Percentiles rank a stretch among this genome's conserved stretches.
phyloP scores from a whole-genome alignment of 768 basidiomycete genomes.

The Serendipita sp. region DNA sequence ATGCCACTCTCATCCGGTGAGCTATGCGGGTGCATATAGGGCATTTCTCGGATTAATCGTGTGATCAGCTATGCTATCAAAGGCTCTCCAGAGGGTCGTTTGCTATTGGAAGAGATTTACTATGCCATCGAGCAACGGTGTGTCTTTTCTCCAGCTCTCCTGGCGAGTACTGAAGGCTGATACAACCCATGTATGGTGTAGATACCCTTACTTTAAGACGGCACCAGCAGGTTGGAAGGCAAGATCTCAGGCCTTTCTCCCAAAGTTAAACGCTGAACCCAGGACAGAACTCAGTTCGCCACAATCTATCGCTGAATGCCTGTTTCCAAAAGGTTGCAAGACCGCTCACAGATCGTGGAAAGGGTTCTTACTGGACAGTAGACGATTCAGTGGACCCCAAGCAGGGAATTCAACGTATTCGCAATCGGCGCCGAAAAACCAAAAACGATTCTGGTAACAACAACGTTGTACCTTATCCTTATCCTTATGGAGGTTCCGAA shows the following conservation, averaged over 20 bases:
- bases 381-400: constrained; percentile 81
- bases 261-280: constrained; percentile 2
- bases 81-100: constrained; percentile 72
- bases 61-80: constrained; percentile 67
- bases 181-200: background rate
- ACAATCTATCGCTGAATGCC: constrained; percentile 78
- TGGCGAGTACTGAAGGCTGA: background rate
- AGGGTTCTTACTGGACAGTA: constrained; percentile 86
- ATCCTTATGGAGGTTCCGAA: background rate
- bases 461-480: background rate
- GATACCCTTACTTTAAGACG: constrained; percentile 58
- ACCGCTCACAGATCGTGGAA: constrained; percentile 76
- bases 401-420: constrained; percentile 73
- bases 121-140: constrained; percentile 47
- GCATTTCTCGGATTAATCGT: background rate
- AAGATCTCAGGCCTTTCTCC: background rate
- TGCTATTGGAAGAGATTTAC: constrained; percentile 78
- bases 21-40: constrained; percentile 16
- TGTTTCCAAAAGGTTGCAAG: constrained; percentile 85
- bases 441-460: constrained; percentile 18
- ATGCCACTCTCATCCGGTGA: constrained; percentile 78
- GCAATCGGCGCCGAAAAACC: constrained; percentile 40
- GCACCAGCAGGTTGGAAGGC: constrained; percentile 87
- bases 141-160: too few relatives aligned
- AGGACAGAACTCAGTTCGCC: constrained; percentile 71